phyloP scores from a whole-genome alignment of 208 protist genomes.

The Acanthamoeba healyi region DNA sequence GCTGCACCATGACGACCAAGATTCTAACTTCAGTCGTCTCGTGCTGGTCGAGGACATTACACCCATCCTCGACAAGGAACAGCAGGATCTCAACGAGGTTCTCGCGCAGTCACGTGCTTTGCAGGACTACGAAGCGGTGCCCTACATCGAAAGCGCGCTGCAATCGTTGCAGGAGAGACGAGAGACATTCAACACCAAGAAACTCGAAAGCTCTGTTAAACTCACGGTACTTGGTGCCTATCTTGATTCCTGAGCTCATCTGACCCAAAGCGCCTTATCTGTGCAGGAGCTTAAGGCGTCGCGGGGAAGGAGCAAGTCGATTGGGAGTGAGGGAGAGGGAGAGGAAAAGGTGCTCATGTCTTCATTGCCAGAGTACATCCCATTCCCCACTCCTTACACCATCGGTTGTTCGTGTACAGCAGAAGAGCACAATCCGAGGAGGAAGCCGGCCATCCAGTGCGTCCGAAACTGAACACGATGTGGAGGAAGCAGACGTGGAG shows the following conservation, averaged over 20 bases:
- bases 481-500: background rate
- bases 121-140: constrained; percentile 21
- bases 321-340: background rate
- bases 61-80: constrained; percentile 62
- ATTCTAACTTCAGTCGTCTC: constrained; percentile 21
- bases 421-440: background rate
- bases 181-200: background rate
- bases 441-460: background rate
- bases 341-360: background rate
- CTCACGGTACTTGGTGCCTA: background rate
- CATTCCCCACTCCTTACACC: too few species aligned
- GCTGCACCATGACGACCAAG: constrained; percentile 37
- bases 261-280: background rate
- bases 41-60: constrained; percentile 24
- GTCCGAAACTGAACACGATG: background rate
- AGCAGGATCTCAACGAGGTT: constrained; percentile 3
- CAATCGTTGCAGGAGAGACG: background rate
- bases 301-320: background rate
- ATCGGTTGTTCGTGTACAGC: background rate
- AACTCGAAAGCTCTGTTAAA: background rate
- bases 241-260: background rate
- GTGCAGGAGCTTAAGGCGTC: background rate
- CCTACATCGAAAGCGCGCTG: constrained; percentile 3
- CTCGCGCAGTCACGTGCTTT: background rate
- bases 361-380: background rate